These are phyloP conservation scores for Fomitopsis betulina DNA, from an alignment of 1,284 basidiomycete species.

Conservation along the genomic window DNA sequence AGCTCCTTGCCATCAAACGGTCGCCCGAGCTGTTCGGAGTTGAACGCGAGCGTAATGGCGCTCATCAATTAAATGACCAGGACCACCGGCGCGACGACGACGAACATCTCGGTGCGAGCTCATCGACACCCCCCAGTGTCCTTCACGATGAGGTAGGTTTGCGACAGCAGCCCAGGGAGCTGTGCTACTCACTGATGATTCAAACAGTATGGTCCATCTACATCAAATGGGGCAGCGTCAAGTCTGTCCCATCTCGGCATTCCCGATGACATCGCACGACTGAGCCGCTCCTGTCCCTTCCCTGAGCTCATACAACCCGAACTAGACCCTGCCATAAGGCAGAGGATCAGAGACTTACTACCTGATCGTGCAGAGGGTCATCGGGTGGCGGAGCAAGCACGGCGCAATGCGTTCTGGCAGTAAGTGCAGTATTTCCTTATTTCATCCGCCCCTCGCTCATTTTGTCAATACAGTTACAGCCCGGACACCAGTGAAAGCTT, in stretches of 20 bases:
- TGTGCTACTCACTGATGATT: neutral
- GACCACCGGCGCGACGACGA: slow-evolving; percentile 21
- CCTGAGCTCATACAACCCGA: slow-evolving; percentile 46
- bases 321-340: slow-evolving; percentile 44
- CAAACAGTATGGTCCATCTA: neutral
- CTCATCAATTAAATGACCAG: slow-evolving; percentile 10
- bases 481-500: slow-evolving; percentile 63
- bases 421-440: slow-evolving; percentile 32
- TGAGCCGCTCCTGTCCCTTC: slow-evolving; percentile 60
- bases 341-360: slow-evolving; percentile 53
- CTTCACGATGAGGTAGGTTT: slow-evolving; percentile 10
- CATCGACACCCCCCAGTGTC: slow-evolving; percentile 7
- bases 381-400: slow-evolving; percentile 54
- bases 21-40: slow-evolving; percentile 26
- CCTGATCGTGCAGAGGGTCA: slow-evolving; percentile 52
- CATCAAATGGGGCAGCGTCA: slow-evolving; percentile 4
- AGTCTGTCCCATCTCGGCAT: slow-evolving; percentile 16
- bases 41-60: slow-evolving; percentile 21
- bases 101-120: slow-evolving; percentile 7
- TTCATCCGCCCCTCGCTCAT: slow-evolving; percentile 12
- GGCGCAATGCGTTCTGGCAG: slow-evolving; percentile 67
- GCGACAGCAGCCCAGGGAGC: neutral
- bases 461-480: slow-evolving; percentile 44
- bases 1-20: slow-evolving; percentile 35
- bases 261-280: slow-evolving; percentile 51